Evolutionary conservation across 768 basidiomycete species (phyloP).

Genomic region (Boletus barrowsii): DNA sequence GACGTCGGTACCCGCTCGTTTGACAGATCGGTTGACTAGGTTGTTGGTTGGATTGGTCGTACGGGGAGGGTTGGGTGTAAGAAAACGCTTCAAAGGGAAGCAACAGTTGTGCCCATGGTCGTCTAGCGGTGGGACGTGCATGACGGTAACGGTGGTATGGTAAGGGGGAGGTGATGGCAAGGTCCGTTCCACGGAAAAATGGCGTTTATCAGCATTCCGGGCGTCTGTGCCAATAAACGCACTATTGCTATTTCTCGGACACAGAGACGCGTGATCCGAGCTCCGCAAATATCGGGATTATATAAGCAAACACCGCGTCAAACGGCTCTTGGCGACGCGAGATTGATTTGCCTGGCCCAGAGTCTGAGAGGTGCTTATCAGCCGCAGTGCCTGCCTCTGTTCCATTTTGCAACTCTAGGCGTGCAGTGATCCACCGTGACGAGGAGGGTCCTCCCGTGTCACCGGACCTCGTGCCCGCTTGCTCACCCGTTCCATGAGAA

Average conservation of each 20-base stretch:
- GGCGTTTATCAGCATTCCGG: constrained; percentile 31
- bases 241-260: constrained; percentile 12
- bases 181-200: constrained; percentile 17
- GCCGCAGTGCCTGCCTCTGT: too few relatives aligned
- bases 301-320: constrained; percentile 11
- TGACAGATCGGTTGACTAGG: constrained; percentile 1
- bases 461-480: constrained; percentile 3
- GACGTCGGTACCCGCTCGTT: background rate
- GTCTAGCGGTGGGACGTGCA: constrained; percentile 26
- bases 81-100: constrained; percentile 21
- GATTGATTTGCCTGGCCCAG: constrained; percentile 2
- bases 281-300: constrained; percentile 28
- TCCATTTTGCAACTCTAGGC: background rate
- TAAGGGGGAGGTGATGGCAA: constrained; percentile 1
- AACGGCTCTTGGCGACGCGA: constrained; percentile 3
- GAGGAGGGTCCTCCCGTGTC: constrained; percentile 1
- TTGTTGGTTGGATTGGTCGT: background rate
- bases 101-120: constrained; percentile 20
- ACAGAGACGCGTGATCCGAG: constrained; percentile 25
- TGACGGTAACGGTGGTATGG: constrained; percentile 10
- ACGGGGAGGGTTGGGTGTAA: constrained; percentile 2
- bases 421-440: background rate
- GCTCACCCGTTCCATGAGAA: constrained; percentile 11
- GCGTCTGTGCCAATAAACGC: constrained; percentile 14
- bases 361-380: too few relatives aligned